These are phyloP conservation scores for Ophiocordyceps robertsii DNA, from an alignment of 2,329 filamentous ascomycete genomes.

Conservation along the genomic window DNA sequence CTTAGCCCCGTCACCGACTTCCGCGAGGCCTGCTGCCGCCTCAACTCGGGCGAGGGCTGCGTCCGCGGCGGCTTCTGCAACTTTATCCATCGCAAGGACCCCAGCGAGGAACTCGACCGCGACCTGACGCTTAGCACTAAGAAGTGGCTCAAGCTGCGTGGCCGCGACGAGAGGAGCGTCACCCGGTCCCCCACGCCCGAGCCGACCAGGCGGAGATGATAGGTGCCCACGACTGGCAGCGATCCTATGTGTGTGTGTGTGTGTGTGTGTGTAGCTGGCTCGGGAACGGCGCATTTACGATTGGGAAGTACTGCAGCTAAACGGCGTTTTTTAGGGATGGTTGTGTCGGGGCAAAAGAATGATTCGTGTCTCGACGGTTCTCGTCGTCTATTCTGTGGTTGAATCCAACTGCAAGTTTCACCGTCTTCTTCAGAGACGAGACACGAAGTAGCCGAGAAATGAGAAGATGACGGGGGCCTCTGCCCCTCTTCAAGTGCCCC, in stretches of 20 bases:
- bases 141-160: conserved; percentile 86
- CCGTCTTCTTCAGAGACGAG: no score
- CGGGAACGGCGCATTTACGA: no score
- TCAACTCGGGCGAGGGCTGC: conserved; percentile 91
- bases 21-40: conserved; percentile 87
- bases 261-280: no score
- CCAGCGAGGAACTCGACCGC: conserved; percentile 71
- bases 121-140: conserved; percentile 82
- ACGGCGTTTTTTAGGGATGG: no score
- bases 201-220: conserved; percentile 52
- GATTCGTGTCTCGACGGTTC: no score
- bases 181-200: conserved; percentile 78
- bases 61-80: conserved; percentile 97
- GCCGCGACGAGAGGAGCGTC: conserved; percentile 70
- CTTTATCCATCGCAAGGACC: conserved; percentile 97
- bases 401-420: no score
- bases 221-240: not conserved
- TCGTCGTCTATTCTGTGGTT: no score
- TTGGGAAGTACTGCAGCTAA: no score
- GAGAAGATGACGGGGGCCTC: no score
- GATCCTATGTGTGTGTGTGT: not conserved
- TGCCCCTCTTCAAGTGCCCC: no score
- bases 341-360: no score
- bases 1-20: conserved; percentile 95
- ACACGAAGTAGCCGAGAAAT: no score